Evolutionary conservation across 2,329 filamentous ascomycete genomes (phyloP).

Genomic region (Penicillium sclerotigenum): DNA sequence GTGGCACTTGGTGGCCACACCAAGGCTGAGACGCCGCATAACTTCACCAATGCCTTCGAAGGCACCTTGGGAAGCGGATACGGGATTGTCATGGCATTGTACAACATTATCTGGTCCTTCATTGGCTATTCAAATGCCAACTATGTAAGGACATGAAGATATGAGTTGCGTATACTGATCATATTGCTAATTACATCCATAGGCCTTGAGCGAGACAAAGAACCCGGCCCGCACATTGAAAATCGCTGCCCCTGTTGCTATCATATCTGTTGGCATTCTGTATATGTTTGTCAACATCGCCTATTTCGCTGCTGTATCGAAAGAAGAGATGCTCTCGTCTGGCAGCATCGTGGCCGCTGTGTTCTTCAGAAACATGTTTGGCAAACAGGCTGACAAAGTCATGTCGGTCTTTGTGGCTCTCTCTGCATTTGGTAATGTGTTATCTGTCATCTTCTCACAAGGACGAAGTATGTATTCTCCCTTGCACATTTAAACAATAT

Average conservation of each 20-base stretch:
- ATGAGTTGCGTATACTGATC: slow-evolving; percentile 1
- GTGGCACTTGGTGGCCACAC: slow-evolving; percentile 41
- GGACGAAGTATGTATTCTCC: slow-evolving; percentile 34
- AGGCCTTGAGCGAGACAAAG: slow-evolving; percentile 53
- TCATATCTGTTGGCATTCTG: slow-evolving; percentile 53
- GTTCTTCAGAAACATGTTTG: slow-evolving; percentile 62
- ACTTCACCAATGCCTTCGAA: slow-evolving; percentile 40
- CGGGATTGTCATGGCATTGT: slow-evolving; percentile 58
- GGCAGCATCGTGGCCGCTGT: slow-evolving; percentile 55
- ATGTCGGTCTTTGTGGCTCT: slow-evolving; percentile 61
- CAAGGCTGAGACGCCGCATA: slow-evolving; percentile 37
- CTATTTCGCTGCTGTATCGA: slow-evolving; percentile 58
- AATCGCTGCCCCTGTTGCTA: slow-evolving; percentile 54
- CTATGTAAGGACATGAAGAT: slow-evolving; percentile 45
- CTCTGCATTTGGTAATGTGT: slow-evolving; percentile 60
- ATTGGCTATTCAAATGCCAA: slow-evolving; percentile 61
- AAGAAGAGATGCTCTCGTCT: slow-evolving; percentile 53
- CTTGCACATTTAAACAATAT: neutral
- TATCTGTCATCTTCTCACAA: slow-evolving; percentile 55
- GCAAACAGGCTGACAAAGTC: slow-evolving; percentile 51
- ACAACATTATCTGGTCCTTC: slow-evolving; percentile 62
- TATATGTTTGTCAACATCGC: slow-evolving; percentile 59
- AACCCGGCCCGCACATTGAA: slow-evolving; percentile 58
- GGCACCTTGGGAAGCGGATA: slow-evolving; percentile 38
- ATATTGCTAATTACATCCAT: slow-evolving; percentile 11